Percentiles rank a stretch among this genome's conserved stretches.
Evolutionary conservation across 805 yeast genomes (phyloP).

Genomic region (Saccharomycopsis malanga): DNA sequence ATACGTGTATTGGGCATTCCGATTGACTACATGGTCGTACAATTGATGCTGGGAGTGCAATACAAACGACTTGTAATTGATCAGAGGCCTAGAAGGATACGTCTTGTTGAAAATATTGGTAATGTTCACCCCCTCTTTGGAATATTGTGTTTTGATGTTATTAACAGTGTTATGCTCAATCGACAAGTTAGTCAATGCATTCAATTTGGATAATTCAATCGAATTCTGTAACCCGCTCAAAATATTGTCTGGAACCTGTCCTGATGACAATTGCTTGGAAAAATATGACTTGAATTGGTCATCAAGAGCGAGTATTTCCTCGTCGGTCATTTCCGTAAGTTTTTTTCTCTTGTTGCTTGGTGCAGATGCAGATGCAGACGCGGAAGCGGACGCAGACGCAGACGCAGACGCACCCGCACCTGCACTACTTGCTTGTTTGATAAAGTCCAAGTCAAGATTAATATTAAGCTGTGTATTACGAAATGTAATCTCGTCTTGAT

Average conservation of each 20-base stretch:
- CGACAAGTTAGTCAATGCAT: conserved; percentile 2
- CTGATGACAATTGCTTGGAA: background rate
- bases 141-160: conserved; percentile 11
- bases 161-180: background rate
- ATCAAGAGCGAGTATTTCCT: conserved; percentile 20
- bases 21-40: conserved; percentile 3
- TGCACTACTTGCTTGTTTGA: background rate
- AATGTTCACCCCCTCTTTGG: conserved; percentile 21
- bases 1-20: conserved; percentile 6
- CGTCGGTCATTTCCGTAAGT: conserved; percentile 22
- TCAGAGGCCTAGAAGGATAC: conserved; percentile 20
- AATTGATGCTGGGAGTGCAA: conserved; percentile 16
- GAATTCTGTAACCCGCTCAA: conserved; percentile 15
- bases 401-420: background rate
- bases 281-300: conserved; percentile 3
- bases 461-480: conserved; percentile 21
- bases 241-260: conserved; percentile 4
- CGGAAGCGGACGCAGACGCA: background rate
- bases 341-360: conserved; percentile 5
- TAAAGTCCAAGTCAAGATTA: conserved; percentile 12
- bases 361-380: background rate
- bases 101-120: conserved; percentile 16
- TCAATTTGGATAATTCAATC: conserved; percentile 20
- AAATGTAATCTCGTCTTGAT: conserved; percentile 20
- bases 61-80: conserved; percentile 18